A percentile compares a stretch with the other conserved stretches of the same genome.
These are phyloP conservation scores for Macrocybe gigantea DNA, from an alignment of 768 basidiomycete genomes.

Conservation along the genomic window DNA sequence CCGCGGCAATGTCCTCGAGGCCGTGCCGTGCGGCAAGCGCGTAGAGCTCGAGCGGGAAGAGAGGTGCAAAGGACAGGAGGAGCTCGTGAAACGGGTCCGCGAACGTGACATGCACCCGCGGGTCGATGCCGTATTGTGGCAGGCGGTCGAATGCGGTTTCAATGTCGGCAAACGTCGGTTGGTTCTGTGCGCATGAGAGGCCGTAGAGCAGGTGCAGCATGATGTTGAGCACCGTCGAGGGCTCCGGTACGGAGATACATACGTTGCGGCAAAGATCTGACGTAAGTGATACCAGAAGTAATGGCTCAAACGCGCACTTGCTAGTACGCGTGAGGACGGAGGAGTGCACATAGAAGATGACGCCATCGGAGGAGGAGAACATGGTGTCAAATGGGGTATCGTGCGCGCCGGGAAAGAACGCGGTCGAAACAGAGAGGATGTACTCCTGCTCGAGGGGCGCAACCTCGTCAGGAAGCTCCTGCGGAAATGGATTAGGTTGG, in stretches of 20 bases:
- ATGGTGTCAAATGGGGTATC: slow-evolving; percentile 9
- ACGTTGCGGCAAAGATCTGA: neutral
- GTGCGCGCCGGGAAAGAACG: neutral
- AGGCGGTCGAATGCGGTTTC: slow-evolving; percentile 16
- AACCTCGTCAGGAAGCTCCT: too few species aligned
- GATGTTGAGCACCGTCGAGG: slow-evolving; percentile 23
- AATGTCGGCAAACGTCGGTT: slow-evolving; percentile 18
- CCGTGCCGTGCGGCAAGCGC: slow-evolving; percentile 38
- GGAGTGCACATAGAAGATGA: slow-evolving; percentile 22
- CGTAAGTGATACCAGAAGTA: neutral
- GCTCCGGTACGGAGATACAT: slow-evolving; percentile 17
- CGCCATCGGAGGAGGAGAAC: slow-evolving; percentile 16
- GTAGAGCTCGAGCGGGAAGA: slow-evolving; percentile 42
- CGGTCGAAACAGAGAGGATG: too few species aligned
- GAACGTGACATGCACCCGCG: slow-evolving; percentile 22
- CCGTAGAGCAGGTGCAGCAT: slow-evolving; percentile 27
- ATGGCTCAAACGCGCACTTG: slow-evolving; percentile 11
- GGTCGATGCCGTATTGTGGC: slow-evolving; percentile 33
- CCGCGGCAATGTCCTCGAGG: slow-evolving; percentile 42
- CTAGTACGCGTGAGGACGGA: slow-evolving; percentile 12
- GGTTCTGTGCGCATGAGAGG: slow-evolving; percentile 17
- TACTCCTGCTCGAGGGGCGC: too few species aligned
- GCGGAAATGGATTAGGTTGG: too few species aligned
- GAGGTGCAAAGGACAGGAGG: slow-evolving; percentile 36
- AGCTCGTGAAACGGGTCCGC: slow-evolving; percentile 30